Conservation (phyloP, 345 rosid genomes). For the Gossypium stocksii region DNA sequence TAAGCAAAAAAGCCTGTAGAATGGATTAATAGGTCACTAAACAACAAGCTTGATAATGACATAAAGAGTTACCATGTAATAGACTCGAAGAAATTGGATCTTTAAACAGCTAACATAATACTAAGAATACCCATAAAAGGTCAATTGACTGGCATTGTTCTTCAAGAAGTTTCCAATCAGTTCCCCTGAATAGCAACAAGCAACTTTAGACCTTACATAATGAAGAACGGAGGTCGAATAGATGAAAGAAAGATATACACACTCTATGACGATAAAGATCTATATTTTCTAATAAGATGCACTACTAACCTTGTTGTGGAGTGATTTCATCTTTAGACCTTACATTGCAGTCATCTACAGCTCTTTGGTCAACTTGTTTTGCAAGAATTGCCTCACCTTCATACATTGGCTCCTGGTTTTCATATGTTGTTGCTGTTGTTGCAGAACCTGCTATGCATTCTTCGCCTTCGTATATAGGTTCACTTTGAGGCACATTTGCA, state of each 20-base stretch:
- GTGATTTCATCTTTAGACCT: constrained; percentile 53
- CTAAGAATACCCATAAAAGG: constrained; percentile 72
- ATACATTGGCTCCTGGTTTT: constrained; percentile 76
- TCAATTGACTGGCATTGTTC: constrained; percentile 83
- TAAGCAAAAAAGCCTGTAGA: constrained; percentile 77
- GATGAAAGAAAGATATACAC: no score
- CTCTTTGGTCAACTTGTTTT: constrained; percentile 53
- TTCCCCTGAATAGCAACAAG: constrained; percentile 52
- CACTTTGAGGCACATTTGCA: constrained; percentile 52
- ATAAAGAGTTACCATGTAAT: constrained; percentile 1
- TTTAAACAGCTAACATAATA: constrained; percentile 16
- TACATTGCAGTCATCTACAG: constrained; percentile 32
- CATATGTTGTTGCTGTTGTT: constrained; percentile 40
- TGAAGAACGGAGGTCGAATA: no score
- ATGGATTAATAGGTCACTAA: not conserved
- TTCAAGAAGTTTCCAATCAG: constrained; percentile 71
- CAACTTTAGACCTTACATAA: no score
- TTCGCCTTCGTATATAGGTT: constrained; percentile 95
- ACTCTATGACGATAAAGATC: no score
- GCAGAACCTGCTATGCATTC: constrained; percentile 74
- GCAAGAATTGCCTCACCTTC: constrained; percentile 97
- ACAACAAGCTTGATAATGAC: constrained; percentile 6
- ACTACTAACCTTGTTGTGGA: constrained; percentile 53
- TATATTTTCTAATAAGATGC: not conserved
- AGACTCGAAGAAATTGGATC: constrained; percentile 5